Base-by-base conservation (phyloP, 2,329 filamentous ascomycete genomes). In the Talaromyces sp. region DNA sequence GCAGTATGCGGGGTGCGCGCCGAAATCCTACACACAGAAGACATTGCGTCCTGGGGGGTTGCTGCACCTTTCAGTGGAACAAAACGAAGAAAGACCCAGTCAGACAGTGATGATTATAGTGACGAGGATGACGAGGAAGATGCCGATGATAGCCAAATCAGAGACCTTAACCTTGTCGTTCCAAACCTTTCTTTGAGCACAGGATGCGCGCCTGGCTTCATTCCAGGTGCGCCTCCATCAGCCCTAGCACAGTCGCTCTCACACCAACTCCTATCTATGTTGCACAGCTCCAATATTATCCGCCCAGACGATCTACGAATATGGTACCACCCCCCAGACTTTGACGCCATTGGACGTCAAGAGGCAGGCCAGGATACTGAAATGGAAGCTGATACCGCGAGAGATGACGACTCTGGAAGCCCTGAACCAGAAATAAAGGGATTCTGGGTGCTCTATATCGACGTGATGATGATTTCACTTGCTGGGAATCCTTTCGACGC, bases 401-500 rank as follows among this genome's bases (percentile, higher is more conserved):
- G 82, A 25, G 79, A 81, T 4, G 75, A 79, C 59, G 71, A 77
- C 27, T 66, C 65, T 28, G 65, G 65, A 52, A 53, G 66, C 2
- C 69, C 75, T 15, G 66, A 69, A 47, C 73, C 73, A 8, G 82
- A 86, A 64, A 76, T 93, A 11, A 93, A 90, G 72, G 95, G 89
- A 0, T 98, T 96, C 75, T 99, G 93, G 95, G 88, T 91, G 10
- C 85, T 99, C 22, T 97, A 96, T 75, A 90, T 99, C 66, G 93
- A 98, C 72, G 82, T 97, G n/a, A 85, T 97, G 71, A 95, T 96
- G 77, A 88, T 99, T 67, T 96, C 91, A 0, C 86, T 96, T 56
- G 93, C 96, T 65, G 93, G 93, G 6, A 96, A 95, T 70, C 86
- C 92, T 1, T 93, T 98, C 66, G 93, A 99, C 71, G 90, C 91